These are phyloP conservation scores for Kodamaea fungicola DNA, from an alignment of 1,139 yeast species.

Conservation along the genomic window DNA sequence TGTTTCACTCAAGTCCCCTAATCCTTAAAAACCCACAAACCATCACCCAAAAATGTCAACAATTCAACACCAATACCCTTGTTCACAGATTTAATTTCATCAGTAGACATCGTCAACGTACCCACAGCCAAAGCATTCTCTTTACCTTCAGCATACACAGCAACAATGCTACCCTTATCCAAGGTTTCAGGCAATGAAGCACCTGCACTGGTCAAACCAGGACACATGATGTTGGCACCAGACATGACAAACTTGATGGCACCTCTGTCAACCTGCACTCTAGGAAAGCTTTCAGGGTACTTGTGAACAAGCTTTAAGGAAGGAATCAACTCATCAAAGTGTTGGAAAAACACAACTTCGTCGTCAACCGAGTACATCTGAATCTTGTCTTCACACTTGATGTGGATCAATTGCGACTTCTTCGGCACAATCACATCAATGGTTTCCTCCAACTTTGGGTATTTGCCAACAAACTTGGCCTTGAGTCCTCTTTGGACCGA, in stretches of 20 bases:
- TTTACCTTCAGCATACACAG: slow-evolving; percentile 90
- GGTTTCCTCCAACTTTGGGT: slow-evolving; percentile 66
- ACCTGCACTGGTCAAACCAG: slow-evolving; percentile 91
- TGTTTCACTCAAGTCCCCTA: too few relatives aligned
- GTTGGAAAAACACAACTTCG: slow-evolving; percentile 76
- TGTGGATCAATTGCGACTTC: slow-evolving; percentile 77
- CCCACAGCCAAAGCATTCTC: slow-evolving; percentile 91
- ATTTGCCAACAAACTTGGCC: slow-evolving; percentile 66
- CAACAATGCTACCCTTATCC: slow-evolving; percentile 67
- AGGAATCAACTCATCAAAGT: slow-evolving; percentile 82
- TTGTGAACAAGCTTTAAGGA: slow-evolving; percentile 74
- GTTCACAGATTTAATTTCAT: slow-evolving; percentile 77
- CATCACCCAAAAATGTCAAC: slow-evolving; percentile 85
- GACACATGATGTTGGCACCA: slow-evolving; percentile 97
- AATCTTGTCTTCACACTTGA: slow-evolving; percentile 88
- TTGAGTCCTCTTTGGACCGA: slow-evolving; percentile 87
- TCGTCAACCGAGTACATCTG: slow-evolving; percentile 73
- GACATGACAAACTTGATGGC: slow-evolving; percentile 92
- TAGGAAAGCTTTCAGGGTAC: slow-evolving; percentile 78
- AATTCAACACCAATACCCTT: slow-evolving; percentile 91
- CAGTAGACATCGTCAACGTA: slow-evolving; percentile 80
- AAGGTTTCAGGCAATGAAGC: slow-evolving; percentile 75
- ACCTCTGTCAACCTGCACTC: slow-evolving; percentile 91
- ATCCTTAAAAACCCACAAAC: slow-evolving; percentile 67
- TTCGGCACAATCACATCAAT: slow-evolving; percentile 87